Evolutionary conservation across 208 protist species (phyloP).

Genomic region (Trichomonas vaginalis): DNA sequence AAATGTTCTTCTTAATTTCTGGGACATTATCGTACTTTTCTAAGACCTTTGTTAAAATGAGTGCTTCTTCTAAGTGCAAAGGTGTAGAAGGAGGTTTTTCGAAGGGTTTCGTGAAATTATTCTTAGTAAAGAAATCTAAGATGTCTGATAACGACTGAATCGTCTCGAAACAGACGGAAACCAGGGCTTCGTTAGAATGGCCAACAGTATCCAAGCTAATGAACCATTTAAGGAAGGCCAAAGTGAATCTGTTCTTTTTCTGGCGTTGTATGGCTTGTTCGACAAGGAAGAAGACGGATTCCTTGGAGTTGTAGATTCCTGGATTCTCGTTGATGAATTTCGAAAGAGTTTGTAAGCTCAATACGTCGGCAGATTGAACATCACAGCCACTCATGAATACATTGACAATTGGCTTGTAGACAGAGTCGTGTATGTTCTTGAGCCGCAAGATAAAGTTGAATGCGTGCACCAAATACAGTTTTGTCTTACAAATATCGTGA

Average conservation of each 20-base stretch:
- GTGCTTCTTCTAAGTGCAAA: not conserved
- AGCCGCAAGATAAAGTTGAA: not conserved
- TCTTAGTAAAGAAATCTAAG: not conserved
- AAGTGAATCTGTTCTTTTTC: not conserved
- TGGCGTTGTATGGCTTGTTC: not conserved
- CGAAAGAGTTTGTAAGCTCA: not conserved
- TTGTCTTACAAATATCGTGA: not conserved
- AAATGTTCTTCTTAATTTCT: not conserved
- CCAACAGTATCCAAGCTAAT: not conserved
- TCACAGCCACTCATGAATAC: not conserved
- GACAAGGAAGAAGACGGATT: not conserved
- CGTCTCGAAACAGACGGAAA: not conserved
- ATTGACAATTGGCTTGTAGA: not conserved
- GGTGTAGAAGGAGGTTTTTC: not conserved
- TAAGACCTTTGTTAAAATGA: not conserved
- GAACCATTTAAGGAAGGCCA: not conserved
- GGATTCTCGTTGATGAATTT: not conserved
- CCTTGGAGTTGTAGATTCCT: not conserved
- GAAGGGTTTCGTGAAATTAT: not conserved
- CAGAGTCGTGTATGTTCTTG: not conserved
- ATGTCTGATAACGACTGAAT: not conserved
- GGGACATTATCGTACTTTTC: not conserved
- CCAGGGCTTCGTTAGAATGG: not conserved
- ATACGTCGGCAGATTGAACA: not conserved
- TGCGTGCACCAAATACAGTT: not conserved